These are phyloP conservation scores for Leishmania arabica DNA, from an alignment of 208 protist species.

Conservation along the genomic window DNA sequence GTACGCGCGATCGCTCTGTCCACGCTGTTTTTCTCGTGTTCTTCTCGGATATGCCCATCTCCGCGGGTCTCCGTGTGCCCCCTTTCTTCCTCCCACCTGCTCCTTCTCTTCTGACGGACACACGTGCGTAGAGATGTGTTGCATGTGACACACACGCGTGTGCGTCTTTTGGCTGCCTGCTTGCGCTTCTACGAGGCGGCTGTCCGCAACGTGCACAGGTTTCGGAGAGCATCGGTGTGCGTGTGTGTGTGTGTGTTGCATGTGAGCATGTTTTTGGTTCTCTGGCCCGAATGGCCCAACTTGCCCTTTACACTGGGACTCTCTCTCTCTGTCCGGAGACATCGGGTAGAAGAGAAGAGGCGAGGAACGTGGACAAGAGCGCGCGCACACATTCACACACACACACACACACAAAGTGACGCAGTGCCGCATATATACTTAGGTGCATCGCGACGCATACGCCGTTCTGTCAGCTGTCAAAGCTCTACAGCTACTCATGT, in stretches of 20 bases:
- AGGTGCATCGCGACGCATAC: background rate
- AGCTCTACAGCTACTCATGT: background rate
- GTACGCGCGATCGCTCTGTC: background rate
- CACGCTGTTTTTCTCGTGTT: background rate
- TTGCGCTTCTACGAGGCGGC: background rate
- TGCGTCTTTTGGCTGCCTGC: background rate
- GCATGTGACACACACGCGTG: background rate
- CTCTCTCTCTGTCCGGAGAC: conserved; percentile 2
- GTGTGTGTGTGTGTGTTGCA: background rate
- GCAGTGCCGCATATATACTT: background rate
- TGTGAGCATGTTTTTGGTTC: background rate
- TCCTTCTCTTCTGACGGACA: background rate
- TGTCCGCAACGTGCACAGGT: background rate
- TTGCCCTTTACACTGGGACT: background rate
- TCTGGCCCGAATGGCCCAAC: background rate
- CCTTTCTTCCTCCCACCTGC: background rate
- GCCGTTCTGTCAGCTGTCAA: background rate
- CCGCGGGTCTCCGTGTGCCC: background rate
- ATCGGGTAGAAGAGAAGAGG: background rate
- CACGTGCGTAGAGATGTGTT: background rate
- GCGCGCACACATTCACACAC: conserved; percentile 3
- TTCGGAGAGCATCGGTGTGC: too few species aligned
- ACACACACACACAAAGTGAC: background rate
- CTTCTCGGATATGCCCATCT: background rate
- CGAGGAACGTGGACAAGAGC: background rate